Evolutionary conservation across 495 filamentous ascomycete species (phyloP).

Genomic region (Podospora pseudocomata): DNA sequence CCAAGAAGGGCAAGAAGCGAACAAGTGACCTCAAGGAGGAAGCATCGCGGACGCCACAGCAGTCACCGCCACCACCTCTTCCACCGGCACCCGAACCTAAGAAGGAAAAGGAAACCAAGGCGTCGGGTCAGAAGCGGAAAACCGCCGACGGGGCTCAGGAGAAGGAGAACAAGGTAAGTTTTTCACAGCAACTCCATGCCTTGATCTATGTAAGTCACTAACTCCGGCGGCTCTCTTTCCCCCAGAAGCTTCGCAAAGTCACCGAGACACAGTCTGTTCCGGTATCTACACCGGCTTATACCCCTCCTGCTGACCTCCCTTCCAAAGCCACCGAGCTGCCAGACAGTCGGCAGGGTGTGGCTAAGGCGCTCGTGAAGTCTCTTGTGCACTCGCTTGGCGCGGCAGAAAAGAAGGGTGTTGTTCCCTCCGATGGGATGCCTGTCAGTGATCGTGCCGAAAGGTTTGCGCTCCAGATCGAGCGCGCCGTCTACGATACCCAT

Average conservation of each 20-base stretch:
- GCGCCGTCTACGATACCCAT: conserved; percentile 48
- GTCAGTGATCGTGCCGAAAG: conserved; percentile 41
- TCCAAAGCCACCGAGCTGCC: conserved; percentile 42
- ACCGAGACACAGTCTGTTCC: conserved; percentile 40
- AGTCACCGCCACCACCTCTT: conserved; percentile 39
- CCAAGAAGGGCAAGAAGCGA: conserved; percentile 51
- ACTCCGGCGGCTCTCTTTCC: conserved; percentile 5
- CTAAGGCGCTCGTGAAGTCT: conserved; percentile 42
- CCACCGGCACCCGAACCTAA: conserved; percentile 36
- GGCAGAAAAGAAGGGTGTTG: conserved; percentile 42
- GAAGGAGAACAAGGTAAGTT: conserved; percentile 40
- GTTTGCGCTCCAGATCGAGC: conserved; percentile 67
- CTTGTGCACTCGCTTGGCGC: conserved; percentile 38
- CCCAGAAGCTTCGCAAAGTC: conserved; percentile 52
- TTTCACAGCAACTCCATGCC: neutral
- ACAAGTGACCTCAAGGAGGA: conserved; percentile 48
- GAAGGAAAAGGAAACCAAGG: conserved; percentile 33
- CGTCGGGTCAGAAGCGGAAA: conserved; percentile 40
- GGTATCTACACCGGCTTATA: conserved; percentile 30
- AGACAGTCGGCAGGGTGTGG: conserved; percentile 39
- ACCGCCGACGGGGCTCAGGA: conserved; percentile 43
- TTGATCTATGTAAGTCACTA: neutral
- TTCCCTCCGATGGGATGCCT: conserved; percentile 34
- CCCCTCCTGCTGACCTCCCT: conserved; percentile 37
- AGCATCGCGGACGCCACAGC: conserved; percentile 39